Conservation (phyloP, 176 grass and related monocot genomes). For the Cenchrus americanus region DNA sequence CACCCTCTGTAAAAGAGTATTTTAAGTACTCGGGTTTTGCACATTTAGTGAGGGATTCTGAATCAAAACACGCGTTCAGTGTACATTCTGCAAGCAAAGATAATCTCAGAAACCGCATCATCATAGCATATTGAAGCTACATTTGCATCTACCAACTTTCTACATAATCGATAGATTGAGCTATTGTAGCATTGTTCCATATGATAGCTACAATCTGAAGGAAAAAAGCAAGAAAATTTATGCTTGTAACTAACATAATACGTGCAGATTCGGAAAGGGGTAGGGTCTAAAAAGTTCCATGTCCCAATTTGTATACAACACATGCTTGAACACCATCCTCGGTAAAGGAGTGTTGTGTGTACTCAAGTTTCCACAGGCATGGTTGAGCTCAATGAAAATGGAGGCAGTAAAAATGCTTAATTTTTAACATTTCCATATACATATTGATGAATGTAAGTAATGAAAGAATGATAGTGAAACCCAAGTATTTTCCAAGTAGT, state of each 20-base stretch:
- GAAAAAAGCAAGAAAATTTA: no score
- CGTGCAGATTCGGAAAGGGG: no score
- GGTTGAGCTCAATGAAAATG: conserved; percentile 10
- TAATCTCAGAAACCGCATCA: not conserved
- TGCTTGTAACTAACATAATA: no score
- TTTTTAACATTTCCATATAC: conserved; percentile 19
- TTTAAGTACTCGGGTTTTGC: no score
- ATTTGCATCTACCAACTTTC: no score
- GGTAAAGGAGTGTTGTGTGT: not conserved
- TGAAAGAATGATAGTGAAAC: conserved; percentile 39
- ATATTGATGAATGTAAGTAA: conserved; percentile 47
- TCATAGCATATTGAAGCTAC: no score
- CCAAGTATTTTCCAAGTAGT: conserved; percentile 27
- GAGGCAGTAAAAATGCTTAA: not conserved
- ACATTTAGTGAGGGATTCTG: not conserved
- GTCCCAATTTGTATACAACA: no score
- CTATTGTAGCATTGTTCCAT: no score
- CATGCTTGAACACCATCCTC: not conserved
- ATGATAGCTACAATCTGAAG: no score
- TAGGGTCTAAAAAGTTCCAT: no score
- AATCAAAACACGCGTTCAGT: not conserved
- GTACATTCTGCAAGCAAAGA: not conserved
- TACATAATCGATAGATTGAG: no score
- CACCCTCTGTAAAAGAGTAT: not conserved
- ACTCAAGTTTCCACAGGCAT: not conserved